Evolutionary conservation across 2,329 filamentous ascomycete genomes (phyloP).

Genomic region (Pseudogymnoascus destructans): DNA sequence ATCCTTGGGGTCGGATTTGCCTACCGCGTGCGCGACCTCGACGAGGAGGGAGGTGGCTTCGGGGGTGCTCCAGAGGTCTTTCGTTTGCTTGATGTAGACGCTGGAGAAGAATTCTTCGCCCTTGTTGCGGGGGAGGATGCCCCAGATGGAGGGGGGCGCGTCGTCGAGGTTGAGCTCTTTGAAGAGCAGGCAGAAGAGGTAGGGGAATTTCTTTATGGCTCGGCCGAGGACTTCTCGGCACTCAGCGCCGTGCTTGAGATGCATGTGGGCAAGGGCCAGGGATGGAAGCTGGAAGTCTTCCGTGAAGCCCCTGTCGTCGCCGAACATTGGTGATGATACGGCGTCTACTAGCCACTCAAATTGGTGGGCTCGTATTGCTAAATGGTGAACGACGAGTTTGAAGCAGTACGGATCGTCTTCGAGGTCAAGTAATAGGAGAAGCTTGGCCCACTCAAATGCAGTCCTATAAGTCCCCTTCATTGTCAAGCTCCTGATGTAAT

Average conservation of each 20-base stretch:
- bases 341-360: constrained; percentile 64
- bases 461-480: constrained; percentile 91
- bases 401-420: constrained; percentile 70
- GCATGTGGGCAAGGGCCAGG: constrained; percentile 60
- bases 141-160: constrained; percentile 73
- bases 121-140: constrained; percentile 45
- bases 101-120: constrained; percentile 45
- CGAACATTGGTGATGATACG: constrained; percentile 13
- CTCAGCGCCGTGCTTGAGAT: constrained; percentile 51
- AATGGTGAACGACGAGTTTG: constrained; percentile 65
- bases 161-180: constrained; percentile 64
- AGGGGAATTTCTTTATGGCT: constrained; percentile 65
- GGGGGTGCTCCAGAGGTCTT: constrained; percentile 61
- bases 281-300: constrained; percentile 47
- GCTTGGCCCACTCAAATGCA: constrained; percentile 83
- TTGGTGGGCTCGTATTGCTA: constrained; percentile 71
- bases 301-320: constrained; percentile 27
- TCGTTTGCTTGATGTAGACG: constrained; percentile 51
- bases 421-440: constrained; percentile 63
- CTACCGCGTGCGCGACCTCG: constrained; percentile 41
- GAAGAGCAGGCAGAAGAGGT: constrained; percentile 71
- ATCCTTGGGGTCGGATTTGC: constrained; percentile 13
- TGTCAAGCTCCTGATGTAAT: constrained; percentile 74
- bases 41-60: constrained; percentile 49
- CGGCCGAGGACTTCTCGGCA: constrained; percentile 51